These are phyloP conservation scores for Macrolepiota dolichaula DNA, from an alignment of 768 basidiomycete species.

Conservation along the genomic window DNA sequence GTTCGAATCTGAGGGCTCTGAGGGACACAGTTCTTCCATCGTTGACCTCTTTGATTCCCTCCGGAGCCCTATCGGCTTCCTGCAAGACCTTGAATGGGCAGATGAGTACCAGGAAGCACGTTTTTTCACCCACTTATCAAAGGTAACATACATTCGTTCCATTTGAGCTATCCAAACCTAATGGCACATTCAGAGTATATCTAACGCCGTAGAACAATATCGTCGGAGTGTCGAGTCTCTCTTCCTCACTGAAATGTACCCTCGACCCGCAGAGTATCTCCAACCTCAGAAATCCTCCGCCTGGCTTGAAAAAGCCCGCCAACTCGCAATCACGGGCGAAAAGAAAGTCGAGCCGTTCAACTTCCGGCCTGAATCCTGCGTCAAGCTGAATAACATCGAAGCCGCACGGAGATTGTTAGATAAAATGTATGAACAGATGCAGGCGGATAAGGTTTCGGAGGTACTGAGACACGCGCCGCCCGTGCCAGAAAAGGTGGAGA, in stretches of 20 bases:
- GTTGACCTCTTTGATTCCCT: constrained; percentile 95
- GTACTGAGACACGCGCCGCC: constrained; percentile 60
- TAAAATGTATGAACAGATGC: constrained; percentile 89
- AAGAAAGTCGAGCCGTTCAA: constrained; percentile 95
- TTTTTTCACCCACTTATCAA: constrained; percentile 86
- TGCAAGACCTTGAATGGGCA: constrained; percentile 90
- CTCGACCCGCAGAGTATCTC: constrained; percentile 71
- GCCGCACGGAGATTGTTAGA: constrained; percentile 88
- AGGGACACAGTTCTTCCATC: constrained; percentile 95
- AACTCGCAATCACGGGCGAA: constrained; percentile 73
- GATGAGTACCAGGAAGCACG: constrained; percentile 85
- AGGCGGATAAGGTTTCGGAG: constrained; percentile 82
- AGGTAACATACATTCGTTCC: constrained; percentile 43
- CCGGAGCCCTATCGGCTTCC: constrained; percentile 83
- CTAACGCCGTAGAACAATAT: constrained; percentile 90
- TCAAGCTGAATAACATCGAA: constrained; percentile 97
- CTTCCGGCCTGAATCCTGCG: constrained; percentile 89
- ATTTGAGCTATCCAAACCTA: not conserved
- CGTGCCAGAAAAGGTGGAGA: constrained; percentile 66
- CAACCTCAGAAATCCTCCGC: constrained; percentile 86
- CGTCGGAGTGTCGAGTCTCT: constrained; percentile 82
- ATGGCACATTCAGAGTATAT: constrained; percentile 62
- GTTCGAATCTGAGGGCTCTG: constrained; percentile 75
- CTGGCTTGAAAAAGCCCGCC: constrained; percentile 83
- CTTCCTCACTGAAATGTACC: constrained; percentile 96